Evolutionary conservation across 108 stramenopile genomes (phyloP).

Genomic region (Parmales sp.): DNA sequence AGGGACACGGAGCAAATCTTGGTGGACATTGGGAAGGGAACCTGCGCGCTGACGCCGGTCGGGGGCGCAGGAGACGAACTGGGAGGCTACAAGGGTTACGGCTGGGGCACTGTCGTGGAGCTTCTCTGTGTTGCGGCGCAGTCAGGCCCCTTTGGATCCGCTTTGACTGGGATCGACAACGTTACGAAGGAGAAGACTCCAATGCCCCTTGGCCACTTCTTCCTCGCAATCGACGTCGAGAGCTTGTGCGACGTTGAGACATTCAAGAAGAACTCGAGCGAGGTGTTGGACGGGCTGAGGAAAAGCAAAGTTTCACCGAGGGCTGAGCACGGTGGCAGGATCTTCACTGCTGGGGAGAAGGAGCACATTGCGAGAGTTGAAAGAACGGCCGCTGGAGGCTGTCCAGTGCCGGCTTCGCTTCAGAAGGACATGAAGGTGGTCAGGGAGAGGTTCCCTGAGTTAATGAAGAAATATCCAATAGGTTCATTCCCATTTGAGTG

Average conservation of each 20-base stretch:
- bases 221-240: constrained; percentile 55
- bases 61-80: constrained; percentile 54
- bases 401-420: constrained; percentile 36
- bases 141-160: constrained; percentile 52
- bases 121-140: constrained; percentile 50
- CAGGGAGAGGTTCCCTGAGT: constrained; percentile 35
- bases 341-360: constrained; percentile 57
- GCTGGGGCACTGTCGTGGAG: constrained; percentile 55
- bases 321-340: constrained; percentile 46
- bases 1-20: constrained; percentile 57
- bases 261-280: constrained; percentile 42
- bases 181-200: constrained; percentile 46
- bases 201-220: constrained; percentile 61
- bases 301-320: constrained; percentile 41
- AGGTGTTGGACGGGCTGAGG: constrained; percentile 39
- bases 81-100: constrained; percentile 59
- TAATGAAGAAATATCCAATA: constrained; percentile 48
- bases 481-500: no score
- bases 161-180: constrained; percentile 47
- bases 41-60: constrained; percentile 49
- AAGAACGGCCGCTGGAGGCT: constrained; percentile 41
- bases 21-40: constrained; percentile 48
- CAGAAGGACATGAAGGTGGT: constrained; percentile 45
- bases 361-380: constrained; percentile 41
- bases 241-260: constrained; percentile 44